Evolutionary conservation across 2,329 filamentous ascomycete species (phyloP), one percentile per base, ranked within the genome.

Genomic region (Aspergillus tanneri): DNA sequence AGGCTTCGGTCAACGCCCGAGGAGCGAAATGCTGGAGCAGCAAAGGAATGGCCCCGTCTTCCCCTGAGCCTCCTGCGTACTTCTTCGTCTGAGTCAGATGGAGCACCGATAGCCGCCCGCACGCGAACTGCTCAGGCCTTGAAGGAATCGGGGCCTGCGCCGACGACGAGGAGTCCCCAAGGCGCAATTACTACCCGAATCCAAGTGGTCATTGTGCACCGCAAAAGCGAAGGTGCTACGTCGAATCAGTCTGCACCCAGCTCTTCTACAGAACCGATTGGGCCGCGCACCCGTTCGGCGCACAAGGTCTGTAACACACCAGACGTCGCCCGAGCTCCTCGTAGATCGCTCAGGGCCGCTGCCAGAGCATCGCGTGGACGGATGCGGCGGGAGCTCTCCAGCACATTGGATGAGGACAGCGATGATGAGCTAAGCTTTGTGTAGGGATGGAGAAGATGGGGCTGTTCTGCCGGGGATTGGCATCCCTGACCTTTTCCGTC

Each of bases 361-460:
- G n/a, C 10, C 10, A 27, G 22, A n/a, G 7, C 19, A 8, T 18
- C 30, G 9, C 14, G 16, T 18, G 7, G n/a, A 46, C 52, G 37
- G 23, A 50, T 46, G 28, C 49, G 41, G 28, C 52, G 47, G 10
- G 47, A 57, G n/a, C 60, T 65, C 34, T 56, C 66, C 10, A 63
- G 54, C 36, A 61, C 61, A 1, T 49, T 60, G 16, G 63, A 65
- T 18, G 63, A 61, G 6, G 61, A 63, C 19, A 70, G 67, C 34
- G 66, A 71, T n/a, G 67, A 71, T 43, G 68, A 71, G 52, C 57
- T 71, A 16, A 69, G 65, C 53, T 70, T 68, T 53, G 44, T 71
- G 6, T 68, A 43, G 53, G 14, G 25, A 18, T 28, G 21, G 38
- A 23, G 18, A 54, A 14, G 25, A 18, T 28, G 21, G 38, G 38